phyloP scores from a whole-genome alignment of 176 grass and related monocot species.

The Tillandsia fasciculata region DNA sequence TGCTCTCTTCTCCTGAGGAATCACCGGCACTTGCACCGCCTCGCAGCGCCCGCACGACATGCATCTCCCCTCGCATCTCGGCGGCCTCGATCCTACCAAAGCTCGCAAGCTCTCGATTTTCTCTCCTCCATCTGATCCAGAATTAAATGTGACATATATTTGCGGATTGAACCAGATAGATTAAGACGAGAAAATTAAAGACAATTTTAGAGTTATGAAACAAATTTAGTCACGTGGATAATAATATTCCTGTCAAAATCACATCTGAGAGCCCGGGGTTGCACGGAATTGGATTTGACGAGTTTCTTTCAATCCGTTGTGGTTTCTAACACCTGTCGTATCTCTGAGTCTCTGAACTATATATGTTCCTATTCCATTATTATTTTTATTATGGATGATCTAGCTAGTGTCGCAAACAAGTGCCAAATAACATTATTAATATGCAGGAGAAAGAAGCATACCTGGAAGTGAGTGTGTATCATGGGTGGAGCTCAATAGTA shows the following conservation, averaged over 20 bases:
- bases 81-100: constrained; percentile 45
- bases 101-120: constrained; percentile 14
- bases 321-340: too few species aligned
- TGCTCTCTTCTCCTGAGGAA: constrained; percentile 12
- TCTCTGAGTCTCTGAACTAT: too few species aligned
- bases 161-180: neutral
- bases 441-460: neutral
- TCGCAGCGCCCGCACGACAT: constrained; percentile 46
- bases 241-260: too few species aligned
- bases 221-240: too few species aligned
- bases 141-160: neutral
- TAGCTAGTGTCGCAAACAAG: too few species aligned
- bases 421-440: neutral
- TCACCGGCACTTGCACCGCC: constrained; percentile 51
- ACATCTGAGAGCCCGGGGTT: too few species aligned
- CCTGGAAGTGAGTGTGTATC: neutral
- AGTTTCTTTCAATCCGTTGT: too few species aligned
- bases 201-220: too few species aligned
- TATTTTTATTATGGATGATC: too few species aligned
- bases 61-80: constrained; percentile 52
- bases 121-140: neutral
- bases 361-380: too few species aligned
- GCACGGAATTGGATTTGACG: too few species aligned
- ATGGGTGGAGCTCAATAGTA: neutral
- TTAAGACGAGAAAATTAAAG: too few species aligned